Percentiles rank a stretch among this genome's conserved stretches.
These are phyloP conservation scores for Aurantiochytrium sp. DNA, from an alignment of 108 stramenopile genomes.

Conservation along the genomic window DNA sequence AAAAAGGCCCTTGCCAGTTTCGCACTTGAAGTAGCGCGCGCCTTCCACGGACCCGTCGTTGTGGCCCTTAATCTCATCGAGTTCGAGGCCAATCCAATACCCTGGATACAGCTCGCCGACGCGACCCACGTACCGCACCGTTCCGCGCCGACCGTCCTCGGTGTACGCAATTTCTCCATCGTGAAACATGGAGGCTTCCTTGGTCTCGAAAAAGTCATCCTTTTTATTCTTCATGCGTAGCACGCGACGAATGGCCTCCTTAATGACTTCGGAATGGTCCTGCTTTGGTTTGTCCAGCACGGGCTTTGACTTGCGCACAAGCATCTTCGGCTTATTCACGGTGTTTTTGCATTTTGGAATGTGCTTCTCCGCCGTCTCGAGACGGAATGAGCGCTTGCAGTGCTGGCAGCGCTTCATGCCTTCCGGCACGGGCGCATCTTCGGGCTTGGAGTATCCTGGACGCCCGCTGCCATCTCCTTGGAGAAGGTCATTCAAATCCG, in stretches of 20 bases:
- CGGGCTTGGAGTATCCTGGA: background rate
- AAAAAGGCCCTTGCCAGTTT: background rate
- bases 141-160: background rate
- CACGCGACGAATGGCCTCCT: background rate
- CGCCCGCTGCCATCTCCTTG: background rate
- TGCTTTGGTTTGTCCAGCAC: background rate
- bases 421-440: background rate
- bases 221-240: background rate
- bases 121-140: background rate
- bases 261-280: background rate
- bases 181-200: slow-evolving; percentile 13
- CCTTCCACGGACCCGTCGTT: background rate
- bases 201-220: background rate
- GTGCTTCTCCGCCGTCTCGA: background rate
- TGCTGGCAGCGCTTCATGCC: slow-evolving; percentile 14
- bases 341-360: background rate
- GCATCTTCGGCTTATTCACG: background rate
- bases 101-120: background rate
- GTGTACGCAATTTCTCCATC: background rate
- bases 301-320: slow-evolving; percentile 7
- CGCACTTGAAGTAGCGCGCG: background rate
- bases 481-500: background rate
- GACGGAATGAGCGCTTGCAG: background rate
- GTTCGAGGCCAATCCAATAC: background rate
- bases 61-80: background rate